These are phyloP conservation scores for Umbelopsis sp. DNA, from an alignment of 192 early-diverging fungal genomes.

Conservation along the genomic window DNA sequence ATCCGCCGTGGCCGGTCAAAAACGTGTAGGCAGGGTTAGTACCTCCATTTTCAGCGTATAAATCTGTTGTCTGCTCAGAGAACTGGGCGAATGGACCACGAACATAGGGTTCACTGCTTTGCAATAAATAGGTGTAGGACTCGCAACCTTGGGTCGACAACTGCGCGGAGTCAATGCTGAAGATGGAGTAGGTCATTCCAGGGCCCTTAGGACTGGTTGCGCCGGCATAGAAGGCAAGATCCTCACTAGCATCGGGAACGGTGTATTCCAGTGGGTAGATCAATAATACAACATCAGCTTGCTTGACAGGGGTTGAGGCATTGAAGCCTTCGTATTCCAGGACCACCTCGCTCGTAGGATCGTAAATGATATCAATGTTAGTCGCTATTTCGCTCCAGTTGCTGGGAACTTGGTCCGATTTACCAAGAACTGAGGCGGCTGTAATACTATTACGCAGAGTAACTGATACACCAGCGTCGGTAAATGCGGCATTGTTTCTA, in stretches of 20 bases:
- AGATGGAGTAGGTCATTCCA: slow-evolving; percentile 42
- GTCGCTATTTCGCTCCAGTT: slow-evolving; percentile 37
- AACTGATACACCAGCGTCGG: slow-evolving; percentile 30
- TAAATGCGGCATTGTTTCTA: slow-evolving; percentile 34
- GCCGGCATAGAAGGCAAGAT: slow-evolving; percentile 35
- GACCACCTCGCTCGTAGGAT: slow-evolving; percentile 20
- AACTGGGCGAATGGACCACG: slow-evolving; percentile 37
- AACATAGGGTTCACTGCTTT: slow-evolving; percentile 38
- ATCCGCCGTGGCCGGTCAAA: slow-evolving; percentile 40
- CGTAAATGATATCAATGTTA: slow-evolving; percentile 33
- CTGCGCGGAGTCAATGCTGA: slow-evolving; percentile 37
- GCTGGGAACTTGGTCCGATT: slow-evolving; percentile 16
- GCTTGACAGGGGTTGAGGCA: slow-evolving; percentile 38
- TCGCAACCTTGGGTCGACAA: slow-evolving; percentile 35
- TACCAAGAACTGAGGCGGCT: slow-evolving; percentile 30
- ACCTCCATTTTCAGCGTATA: slow-evolving; percentile 33
- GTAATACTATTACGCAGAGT: slow-evolving; percentile 35
- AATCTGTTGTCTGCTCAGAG: slow-evolving; percentile 35
- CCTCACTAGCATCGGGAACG: slow-evolving; percentile 20
- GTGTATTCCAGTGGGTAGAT: slow-evolving; percentile 36
- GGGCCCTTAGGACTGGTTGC: slow-evolving; percentile 41
- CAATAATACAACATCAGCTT: slow-evolving; percentile 37
- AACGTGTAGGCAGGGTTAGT: slow-evolving; percentile 43
- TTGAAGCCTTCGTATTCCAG: slow-evolving; percentile 43
- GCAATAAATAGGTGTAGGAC: slow-evolving; percentile 34